Conservation (phyloP, 1,284 basidiomycete genomes). For the Ustilago loliicola region DNA sequence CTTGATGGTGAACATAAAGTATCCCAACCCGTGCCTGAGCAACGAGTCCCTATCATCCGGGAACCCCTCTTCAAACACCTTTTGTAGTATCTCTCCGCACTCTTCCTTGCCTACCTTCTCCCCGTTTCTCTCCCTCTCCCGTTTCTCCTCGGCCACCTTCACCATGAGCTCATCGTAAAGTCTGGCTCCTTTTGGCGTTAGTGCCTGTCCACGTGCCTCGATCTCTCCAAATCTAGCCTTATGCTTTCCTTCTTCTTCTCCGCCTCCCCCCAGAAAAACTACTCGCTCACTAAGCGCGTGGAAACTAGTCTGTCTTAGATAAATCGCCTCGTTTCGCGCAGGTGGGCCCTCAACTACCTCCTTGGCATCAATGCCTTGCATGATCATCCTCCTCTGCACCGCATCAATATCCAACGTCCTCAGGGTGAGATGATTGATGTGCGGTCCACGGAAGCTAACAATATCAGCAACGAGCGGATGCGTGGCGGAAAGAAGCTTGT, state of each 20-base stretch:
- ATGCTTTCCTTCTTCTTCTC: conserved; percentile 64
- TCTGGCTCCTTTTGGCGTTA: conserved; percentile 70
- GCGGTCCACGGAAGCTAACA: conserved; percentile 71
- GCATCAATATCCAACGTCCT: conserved; percentile 72
- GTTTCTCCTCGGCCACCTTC: conserved; percentile 67
- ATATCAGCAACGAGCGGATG: conserved; percentile 72
- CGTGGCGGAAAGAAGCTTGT: conserved; percentile 66
- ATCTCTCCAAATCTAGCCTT: conserved; percentile 73
- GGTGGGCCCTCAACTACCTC: conserved; percentile 72
- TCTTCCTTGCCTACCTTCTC: conserved; percentile 38
- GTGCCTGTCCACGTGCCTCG: conserved; percentile 71
- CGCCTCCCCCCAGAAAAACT: conserved; percentile 58
- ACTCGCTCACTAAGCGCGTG: conserved; percentile 72
- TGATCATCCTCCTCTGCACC: conserved; percentile 71
- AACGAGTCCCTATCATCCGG: conserved; percentile 67
- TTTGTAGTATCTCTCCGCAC: conserved; percentile 43
- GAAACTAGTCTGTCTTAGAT: conserved; percentile 72
- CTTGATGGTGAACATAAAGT: conserved; percentile 40
- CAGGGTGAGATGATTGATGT: conserved; percentile 73
- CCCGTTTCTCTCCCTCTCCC: conserved; percentile 50
- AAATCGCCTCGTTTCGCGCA: conserved; percentile 68
- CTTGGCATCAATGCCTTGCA: conserved; percentile 71
- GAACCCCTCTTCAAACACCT: conserved; percentile 65
- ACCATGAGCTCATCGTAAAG: conserved; percentile 38
- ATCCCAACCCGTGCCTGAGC: conserved; percentile 67